phyloP scores from a whole-genome alignment of 805 yeast genomes.

The Barnettozyma sucrosica region DNA sequence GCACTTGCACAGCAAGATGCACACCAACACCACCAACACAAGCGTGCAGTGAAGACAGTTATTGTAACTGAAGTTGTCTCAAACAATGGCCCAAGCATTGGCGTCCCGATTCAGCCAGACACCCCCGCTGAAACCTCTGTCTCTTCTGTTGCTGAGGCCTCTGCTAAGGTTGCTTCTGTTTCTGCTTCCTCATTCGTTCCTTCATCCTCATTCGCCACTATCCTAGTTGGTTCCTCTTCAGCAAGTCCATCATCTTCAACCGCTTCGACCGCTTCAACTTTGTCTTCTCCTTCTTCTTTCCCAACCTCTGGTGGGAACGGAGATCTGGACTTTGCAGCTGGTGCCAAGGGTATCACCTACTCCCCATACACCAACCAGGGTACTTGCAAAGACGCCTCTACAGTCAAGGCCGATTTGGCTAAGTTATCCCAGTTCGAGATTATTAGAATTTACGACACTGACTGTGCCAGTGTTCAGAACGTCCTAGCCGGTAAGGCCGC shows the following conservation, averaged over 20 bases:
- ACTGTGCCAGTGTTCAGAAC: slow-evolving; percentile 51
- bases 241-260: too few species aligned
- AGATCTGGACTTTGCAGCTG: slow-evolving; percentile 26
- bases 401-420: slow-evolving; percentile 43
- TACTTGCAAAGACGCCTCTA: slow-evolving; percentile 44
- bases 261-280: slow-evolving; percentile 25
- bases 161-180: slow-evolving; percentile 3
- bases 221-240: slow-evolving; percentile 4
- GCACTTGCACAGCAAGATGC: slow-evolving; percentile 14
- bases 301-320: slow-evolving; percentile 18
- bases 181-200: slow-evolving; percentile 10
- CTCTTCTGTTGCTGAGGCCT: slow-evolving; percentile 13
- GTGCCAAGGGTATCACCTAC: slow-evolving; percentile 57
- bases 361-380: slow-evolving; percentile 56
- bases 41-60: slow-evolving; percentile 39
- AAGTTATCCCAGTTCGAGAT: slow-evolving; percentile 39
- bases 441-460: slow-evolving; percentile 59
- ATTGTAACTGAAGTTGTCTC: slow-evolving; percentile 28
- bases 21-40: slow-evolving; percentile 44
- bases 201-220: slow-evolving; percentile 7
- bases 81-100: slow-evolving; percentile 1
- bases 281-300: slow-evolving; percentile 29
- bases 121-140: slow-evolving; percentile 14
- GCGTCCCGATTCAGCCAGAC: not conserved
- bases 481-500: slow-evolving; percentile 43